Conservation (phyloP, 495 filamentous ascomycete species). For the Penicillium bialowiezense region DNA sequence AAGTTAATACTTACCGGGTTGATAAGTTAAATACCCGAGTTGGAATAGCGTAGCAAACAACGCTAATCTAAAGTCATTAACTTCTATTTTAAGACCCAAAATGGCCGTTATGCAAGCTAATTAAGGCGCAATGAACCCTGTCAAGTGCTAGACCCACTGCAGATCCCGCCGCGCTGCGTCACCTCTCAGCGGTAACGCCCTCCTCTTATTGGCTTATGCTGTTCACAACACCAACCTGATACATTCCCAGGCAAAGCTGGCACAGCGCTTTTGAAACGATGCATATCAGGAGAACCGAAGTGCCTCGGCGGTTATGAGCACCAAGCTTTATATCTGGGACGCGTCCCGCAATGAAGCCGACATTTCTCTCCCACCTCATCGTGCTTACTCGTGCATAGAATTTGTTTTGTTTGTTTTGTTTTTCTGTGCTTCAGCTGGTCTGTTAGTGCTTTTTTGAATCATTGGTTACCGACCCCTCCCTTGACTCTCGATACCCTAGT, state of each 20-base stretch:
- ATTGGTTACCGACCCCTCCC: conserved; percentile 17
- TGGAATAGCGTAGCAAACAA: neutral
- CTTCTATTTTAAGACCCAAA: conserved; percentile 23
- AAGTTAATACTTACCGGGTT: too few relatives aligned
- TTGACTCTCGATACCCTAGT: conserved; percentile 12
- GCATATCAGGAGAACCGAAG: conserved; percentile 8
- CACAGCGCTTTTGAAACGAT: conserved; percentile 8
- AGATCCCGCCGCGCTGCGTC: conserved; percentile 13
- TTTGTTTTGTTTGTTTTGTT: too few relatives aligned
- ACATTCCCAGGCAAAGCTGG: conserved; percentile 5
- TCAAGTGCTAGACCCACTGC: conserved; percentile 5
- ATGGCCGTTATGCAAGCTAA: conserved; percentile 12
- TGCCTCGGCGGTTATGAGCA: conserved; percentile 1
- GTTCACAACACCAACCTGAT: conserved; percentile 1
- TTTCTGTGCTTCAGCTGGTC: neutral
- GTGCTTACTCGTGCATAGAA: neutral
- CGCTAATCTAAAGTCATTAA: conserved; percentile 7
- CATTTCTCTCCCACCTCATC: neutral
- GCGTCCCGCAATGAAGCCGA: conserved; percentile 12
- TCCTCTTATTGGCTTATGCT: conserved; percentile 11
- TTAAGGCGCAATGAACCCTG: conserved; percentile 19
- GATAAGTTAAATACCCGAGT: too few relatives aligned
- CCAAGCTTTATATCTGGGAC: conserved; percentile 28
- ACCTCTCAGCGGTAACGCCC: conserved; percentile 19
- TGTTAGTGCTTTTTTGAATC: conserved; percentile 2